Base-by-base conservation (phyloP, 2,329 filamentous ascomycete genomes). In the Pyrenochaeta sp. region DNA sequence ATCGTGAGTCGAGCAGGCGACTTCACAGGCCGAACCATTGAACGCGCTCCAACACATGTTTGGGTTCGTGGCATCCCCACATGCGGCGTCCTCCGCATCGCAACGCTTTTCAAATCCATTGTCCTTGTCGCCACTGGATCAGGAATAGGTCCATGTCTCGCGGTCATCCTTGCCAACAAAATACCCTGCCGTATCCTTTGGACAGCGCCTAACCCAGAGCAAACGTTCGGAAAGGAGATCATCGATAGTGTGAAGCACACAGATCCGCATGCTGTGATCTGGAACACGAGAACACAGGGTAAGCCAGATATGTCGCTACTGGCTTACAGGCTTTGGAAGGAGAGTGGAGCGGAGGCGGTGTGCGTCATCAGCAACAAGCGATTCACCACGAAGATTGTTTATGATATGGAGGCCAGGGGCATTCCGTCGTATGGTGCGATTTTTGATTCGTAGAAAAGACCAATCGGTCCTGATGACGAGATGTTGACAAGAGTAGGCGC, bases 311-410 rank as follows among this genome's bases (percentile, higher is more conserved):
- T 90, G 75, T 69, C 86, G 21, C 81, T 81, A 4, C 77, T 86
- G 52, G 80, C 83, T 29, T 87, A 85, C 60, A 75, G 78, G 17
- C 76, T 88, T 42, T 80, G 78, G 56, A 75, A 74, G 54, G 77
- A 84, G 46, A 80, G 79, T 29, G 71, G 77, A 0, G 83, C 83
- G 1, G 90, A 92, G 79, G 90, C 88, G 2, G 87, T 91, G 14
- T 87, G 90, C 63, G 82, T 92, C 50, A 90, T 92, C 64, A 87
- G 87, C 48, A 92, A 92, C 68, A 87, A 89, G 52, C 83, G 78
- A 57, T 83, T 91, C 39, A 92, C 89, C 17, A 83, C 82, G 61
- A 85, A 86, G 75, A 80, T 92, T 4, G 88, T 92, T 1, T 90
- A 88, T 73, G 87, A 83, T 12, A 78, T 92, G 54, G 88, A 92